phyloP scores from a whole-genome alignment of 140 eudicot species.

The Erigeron philadelphicus region DNA sequence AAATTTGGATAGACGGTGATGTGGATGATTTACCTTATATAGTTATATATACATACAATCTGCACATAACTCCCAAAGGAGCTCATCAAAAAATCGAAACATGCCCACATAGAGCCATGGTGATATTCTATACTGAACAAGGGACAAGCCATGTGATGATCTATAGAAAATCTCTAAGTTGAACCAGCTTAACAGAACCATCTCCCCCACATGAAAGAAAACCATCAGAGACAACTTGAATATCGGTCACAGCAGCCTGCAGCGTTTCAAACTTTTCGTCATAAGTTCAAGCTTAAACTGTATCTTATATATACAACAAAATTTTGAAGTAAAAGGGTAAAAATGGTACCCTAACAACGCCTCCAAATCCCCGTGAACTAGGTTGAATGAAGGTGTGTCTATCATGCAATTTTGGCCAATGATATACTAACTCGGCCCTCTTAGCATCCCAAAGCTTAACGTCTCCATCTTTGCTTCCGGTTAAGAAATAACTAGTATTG shows the following conservation, averaged over 20 bases:
- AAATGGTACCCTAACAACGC: slow-evolving; percentile 66
- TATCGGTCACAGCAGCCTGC: slow-evolving; percentile 95
- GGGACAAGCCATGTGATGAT: not conserved
- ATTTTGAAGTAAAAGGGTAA: slow-evolving; percentile 1
- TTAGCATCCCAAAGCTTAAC: slow-evolving; percentile 99
- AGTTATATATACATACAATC: slow-evolving; percentile 1
- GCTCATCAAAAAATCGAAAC: not conserved
- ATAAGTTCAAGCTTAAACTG: slow-evolving; percentile 13
- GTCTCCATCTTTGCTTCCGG: slow-evolving; percentile 98
- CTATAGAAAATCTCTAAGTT: slow-evolving; percentile 37
- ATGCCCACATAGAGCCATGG: slow-evolving; percentile 3
- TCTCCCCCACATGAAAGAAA: slow-evolving; percentile 96
- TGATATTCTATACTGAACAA: not conserved
- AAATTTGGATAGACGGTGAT: slow-evolving; percentile 5
- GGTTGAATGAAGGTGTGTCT: slow-evolving; percentile 83
- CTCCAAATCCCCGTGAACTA: slow-evolving; percentile 76
- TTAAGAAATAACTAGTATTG: slow-evolving; percentile 77
- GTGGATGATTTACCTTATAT: slow-evolving; percentile 3
- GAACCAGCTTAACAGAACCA: slow-evolving; percentile 68
- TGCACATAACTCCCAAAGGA: slow-evolving; percentile 2
- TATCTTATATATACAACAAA: not conserved
- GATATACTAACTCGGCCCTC: slow-evolving; percentile 66
- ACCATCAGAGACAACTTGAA: slow-evolving; percentile 78
- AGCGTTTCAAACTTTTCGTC: slow-evolving; percentile 24
- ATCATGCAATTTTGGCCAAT: slow-evolving; percentile 97